Percentiles rank a stretch among this genome's conserved stretches.
Evolutionary conservation across 2,329 filamentous ascomycete genomes (phyloP).

Genomic region (Phialophora verrucosa): DNA sequence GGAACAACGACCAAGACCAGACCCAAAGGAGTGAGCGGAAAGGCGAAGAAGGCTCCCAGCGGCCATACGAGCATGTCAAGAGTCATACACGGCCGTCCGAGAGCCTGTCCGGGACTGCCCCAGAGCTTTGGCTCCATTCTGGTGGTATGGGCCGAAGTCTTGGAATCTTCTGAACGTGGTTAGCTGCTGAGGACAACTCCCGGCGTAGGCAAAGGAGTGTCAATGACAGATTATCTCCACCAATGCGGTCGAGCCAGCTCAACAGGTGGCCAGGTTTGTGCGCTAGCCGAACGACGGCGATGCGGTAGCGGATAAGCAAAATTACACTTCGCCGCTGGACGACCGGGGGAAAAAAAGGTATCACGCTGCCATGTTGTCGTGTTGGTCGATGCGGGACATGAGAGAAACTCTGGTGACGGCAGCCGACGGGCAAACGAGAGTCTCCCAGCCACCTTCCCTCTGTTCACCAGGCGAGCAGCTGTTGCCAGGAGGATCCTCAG

Average conservation of each 20-base stretch:
- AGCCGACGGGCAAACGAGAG: conserved; percentile 9
- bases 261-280: conserved; percentile 15
- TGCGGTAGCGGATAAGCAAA: conserved; percentile 6
- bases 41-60: not conserved
- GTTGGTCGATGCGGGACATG: conserved; percentile 4
- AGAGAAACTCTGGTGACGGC: conserved; percentile 2
- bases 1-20: conserved; percentile 14
- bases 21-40: conserved; percentile 7
- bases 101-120: not conserved
- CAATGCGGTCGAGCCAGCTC: conserved; percentile 30
- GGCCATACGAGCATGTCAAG: not conserved
- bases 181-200: conserved; percentile 5
- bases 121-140: not conserved
- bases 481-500: not conserved
- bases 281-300: conserved; percentile 10
- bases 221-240: conserved; percentile 11
- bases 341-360: not conserved
- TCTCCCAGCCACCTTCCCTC: not conserved
- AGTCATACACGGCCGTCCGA: not conserved
- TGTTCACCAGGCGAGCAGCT: not conserved
- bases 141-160: not conserved
- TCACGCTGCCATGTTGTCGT: conserved; percentile 5
- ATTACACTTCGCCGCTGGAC: conserved; percentile 6
- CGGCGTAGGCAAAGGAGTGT: not conserved
- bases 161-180: not conserved